phyloP scores from a whole-genome alignment of 1,139 yeast genomes.

The Blastobotrys raffinosifermentans region DNA sequence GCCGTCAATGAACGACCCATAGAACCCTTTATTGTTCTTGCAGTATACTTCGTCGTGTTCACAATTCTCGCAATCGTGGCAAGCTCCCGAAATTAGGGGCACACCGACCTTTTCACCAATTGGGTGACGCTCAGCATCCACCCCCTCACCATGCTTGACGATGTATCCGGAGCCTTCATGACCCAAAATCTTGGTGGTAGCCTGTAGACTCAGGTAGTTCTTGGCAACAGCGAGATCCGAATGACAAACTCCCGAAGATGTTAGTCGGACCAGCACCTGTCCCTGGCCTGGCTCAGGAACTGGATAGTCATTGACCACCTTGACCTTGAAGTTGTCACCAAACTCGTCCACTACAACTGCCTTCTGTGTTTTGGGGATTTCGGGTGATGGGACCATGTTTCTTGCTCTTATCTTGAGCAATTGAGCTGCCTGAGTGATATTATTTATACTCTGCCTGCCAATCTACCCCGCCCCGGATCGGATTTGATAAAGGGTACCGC shows the following conservation, averaged over 20 bases:
- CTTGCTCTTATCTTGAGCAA: no score
- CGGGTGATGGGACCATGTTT: slow-evolving; percentile 3
- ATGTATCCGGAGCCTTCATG: slow-evolving; percentile 28
- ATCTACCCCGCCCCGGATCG: no score
- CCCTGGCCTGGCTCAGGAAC: slow-evolving; percentile 26
- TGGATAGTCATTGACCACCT: slow-evolving; percentile 24
- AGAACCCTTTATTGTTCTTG: slow-evolving; percentile 13
- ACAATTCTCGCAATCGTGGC: slow-evolving; percentile 21
- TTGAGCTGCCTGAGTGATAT: no score
- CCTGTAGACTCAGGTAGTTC: slow-evolving; percentile 44
- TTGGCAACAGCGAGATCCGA: slow-evolving; percentile 30
- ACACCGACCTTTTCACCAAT: slow-evolving; percentile 24
- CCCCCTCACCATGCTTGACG: slow-evolving; percentile 22
- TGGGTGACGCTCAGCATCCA: slow-evolving; percentile 16
- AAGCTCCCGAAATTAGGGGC: slow-evolving; percentile 20
- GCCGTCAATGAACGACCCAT: slow-evolving; percentile 70
- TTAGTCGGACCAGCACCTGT: slow-evolving; percentile 27
- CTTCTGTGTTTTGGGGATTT: slow-evolving; percentile 24
- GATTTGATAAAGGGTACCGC: no score
- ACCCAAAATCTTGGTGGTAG: slow-evolving; percentile 42
- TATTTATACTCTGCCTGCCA: no score
- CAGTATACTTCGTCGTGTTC: slow-evolving; percentile 17
- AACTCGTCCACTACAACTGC: slow-evolving; percentile 21
- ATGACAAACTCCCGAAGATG: slow-evolving; percentile 36
- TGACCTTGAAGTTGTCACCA: slow-evolving; percentile 15